Conservation (phyloP, 495 filamentous ascomycete species). For the Achaetomiella virescens region DNA sequence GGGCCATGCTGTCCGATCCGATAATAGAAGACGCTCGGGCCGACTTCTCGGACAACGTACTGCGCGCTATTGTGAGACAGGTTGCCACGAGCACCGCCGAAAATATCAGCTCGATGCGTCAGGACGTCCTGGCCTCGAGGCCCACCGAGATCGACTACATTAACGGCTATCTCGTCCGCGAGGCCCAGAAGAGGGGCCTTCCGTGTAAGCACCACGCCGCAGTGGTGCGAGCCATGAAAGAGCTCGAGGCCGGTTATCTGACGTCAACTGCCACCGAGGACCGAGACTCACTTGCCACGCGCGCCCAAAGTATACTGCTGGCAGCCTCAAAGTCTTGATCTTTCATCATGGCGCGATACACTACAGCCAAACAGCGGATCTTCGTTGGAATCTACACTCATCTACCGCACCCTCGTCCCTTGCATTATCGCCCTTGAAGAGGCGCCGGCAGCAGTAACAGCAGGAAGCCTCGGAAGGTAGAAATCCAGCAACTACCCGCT, state of each 20-base stretch:
- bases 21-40: not conserved
- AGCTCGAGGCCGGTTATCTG: not conserved
- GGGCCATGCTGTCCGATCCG: slow-evolving; percentile 33
- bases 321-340: too few species aligned
- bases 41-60: slow-evolving; percentile 29
- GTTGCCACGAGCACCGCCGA: slow-evolving; percentile 55
- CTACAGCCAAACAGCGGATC: too few species aligned
- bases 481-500: slow-evolving; percentile 26
- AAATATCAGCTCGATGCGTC: slow-evolving; percentile 76
- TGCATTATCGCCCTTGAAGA: not conserved
- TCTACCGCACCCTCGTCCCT: not conserved
- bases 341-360: too few species aligned
- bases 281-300: too few species aligned
- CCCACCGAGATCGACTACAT: slow-evolving; percentile 71
- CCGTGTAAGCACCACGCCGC: not conserved
- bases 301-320: too few species aligned
- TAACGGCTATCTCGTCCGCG: slow-evolving; percentile 68
- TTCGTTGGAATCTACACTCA: too few species aligned
- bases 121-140: slow-evolving; percentile 56
- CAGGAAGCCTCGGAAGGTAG: slow-evolving; percentile 18
- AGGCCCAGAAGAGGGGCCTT: slow-evolving; percentile 29
- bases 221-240: not conserved
- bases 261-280: too few species aligned
- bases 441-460: too few species aligned
- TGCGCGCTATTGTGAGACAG: slow-evolving; percentile 21